These are phyloP conservation scores for Ophiostoma populinum DNA, from an alignment of 2,329 filamentous ascomycete species.

Conservation along the genomic window DNA sequence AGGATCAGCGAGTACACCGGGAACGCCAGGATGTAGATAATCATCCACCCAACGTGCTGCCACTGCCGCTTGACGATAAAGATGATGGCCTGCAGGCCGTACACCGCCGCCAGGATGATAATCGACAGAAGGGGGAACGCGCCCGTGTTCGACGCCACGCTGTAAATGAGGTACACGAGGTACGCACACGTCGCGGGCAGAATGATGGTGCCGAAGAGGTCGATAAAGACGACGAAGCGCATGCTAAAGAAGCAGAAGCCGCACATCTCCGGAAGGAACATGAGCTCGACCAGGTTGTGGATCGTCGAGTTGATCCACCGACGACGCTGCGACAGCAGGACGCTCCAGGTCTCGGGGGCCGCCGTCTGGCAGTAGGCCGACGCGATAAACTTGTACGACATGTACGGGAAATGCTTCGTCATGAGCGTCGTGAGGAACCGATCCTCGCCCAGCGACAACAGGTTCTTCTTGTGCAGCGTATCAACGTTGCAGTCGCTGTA, in stretches of 20 bases:
- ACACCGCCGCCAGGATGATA: conserved; percentile 75
- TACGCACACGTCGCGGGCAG: conserved; percentile 80
- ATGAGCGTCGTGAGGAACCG: conserved; percentile 93
- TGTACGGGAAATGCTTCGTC: conserved; percentile 91
- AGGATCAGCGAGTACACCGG: conserved; percentile 85
- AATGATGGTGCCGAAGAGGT: conserved; percentile 82
- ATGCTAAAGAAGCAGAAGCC: conserved; percentile 99
- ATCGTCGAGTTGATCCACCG: conserved; percentile 99
- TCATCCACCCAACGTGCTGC: conserved; percentile 99
- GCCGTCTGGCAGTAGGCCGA: conserved; percentile 89
- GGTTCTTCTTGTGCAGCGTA: conserved; percentile 92
- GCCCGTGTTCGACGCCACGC: conserved; percentile 48
- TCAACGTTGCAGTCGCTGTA: conserved; percentile 83
- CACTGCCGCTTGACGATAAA: conserved; percentile 95
- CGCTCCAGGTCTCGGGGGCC: conserved; percentile 84
- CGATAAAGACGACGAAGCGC: conserved; percentile 90
- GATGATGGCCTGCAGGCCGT: conserved; percentile 88
- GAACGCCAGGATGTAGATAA: conserved; percentile 92
- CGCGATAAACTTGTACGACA: conserved; percentile 91
- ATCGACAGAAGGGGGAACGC: conserved; percentile 78
- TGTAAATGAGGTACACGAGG: conserved; percentile 74
- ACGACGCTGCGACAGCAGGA: conserved; percentile 91
- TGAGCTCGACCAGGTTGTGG: conserved; percentile 84
- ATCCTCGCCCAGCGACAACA: conserved; percentile 88
- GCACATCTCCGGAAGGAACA: conserved; percentile 82